Conservation (phyloP, 1,284 basidiomycete species). For the Melampsora americana region DNA sequence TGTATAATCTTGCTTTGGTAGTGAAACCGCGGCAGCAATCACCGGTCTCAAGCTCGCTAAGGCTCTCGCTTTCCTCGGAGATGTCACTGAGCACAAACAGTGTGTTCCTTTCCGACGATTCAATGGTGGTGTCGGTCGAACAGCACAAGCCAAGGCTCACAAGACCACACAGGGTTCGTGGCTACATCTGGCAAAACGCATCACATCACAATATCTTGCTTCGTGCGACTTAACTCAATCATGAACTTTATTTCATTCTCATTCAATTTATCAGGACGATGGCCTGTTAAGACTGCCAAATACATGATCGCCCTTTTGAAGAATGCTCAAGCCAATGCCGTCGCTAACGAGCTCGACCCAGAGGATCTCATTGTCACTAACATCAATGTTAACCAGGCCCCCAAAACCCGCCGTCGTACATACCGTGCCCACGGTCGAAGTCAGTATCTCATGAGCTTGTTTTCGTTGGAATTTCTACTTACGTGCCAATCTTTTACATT, state of each 20-base stretch:
- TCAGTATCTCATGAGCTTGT: neutral
- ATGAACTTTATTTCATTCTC: conserved; percentile 17
- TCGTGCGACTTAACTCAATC: conserved; percentile 3
- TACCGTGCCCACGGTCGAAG: conserved; percentile 98
- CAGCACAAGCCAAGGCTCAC: conserved; percentile 96
- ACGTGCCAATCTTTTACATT: neutral
- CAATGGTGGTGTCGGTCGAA: conserved; percentile 93
- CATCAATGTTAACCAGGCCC: conserved; percentile 97
- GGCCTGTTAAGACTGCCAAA: conserved; percentile 98
- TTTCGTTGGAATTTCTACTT: conserved; percentile 64
- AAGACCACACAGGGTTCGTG: conserved; percentile 86
- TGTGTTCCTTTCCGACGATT: conserved; percentile 96
- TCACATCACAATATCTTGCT: neutral
- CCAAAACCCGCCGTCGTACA: conserved; percentile 98
- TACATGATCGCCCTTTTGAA: conserved; percentile 93
- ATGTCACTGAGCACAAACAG: conserved; percentile 95
- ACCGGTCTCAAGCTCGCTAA: conserved; percentile 89
- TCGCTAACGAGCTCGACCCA: conserved; percentile 89
- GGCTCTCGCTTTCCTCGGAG: conserved; percentile 89
- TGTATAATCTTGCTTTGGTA: conserved; percentile 4
- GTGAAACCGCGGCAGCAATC: conserved; percentile 56
- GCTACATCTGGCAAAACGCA: neutral
- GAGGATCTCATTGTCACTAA: conserved; percentile 93
- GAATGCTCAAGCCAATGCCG: conserved; percentile 99
- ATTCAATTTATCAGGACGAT: conserved; percentile 72